Evolutionary conservation across 202 grass and related monocot species (phyloP).

Genomic region (Panicum virgatum): DNA sequence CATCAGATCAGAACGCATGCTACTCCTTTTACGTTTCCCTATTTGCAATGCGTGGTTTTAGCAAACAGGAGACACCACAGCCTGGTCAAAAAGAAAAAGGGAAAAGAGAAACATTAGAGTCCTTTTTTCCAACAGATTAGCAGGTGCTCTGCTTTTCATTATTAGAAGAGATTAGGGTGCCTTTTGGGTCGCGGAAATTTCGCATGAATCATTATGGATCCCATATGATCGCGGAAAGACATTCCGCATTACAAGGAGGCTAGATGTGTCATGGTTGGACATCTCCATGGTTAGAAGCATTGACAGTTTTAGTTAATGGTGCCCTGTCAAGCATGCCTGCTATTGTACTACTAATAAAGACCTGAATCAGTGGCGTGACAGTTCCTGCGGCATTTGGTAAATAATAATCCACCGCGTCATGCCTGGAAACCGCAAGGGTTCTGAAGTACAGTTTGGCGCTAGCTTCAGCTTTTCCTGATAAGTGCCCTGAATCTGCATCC

Average conservation of each 20-base stretch:
- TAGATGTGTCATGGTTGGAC: background rate
- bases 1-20: background rate
- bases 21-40: background rate
- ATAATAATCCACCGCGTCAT: too few species aligned
- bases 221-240: background rate
- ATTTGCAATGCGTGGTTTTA: background rate
- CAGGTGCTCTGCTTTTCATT: too few species aligned
- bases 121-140: too few species aligned
- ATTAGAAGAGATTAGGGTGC: background rate
- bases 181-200: background rate
- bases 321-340: background rate
- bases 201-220: background rate
- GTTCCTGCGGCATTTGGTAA: background rate
- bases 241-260: background rate
- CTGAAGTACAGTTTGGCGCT: background rate
- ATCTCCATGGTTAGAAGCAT: background rate
- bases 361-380: background rate
- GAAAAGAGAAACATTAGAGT: background rate
- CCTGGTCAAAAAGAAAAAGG: background rate
- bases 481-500: background rate
- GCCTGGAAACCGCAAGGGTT: background rate
- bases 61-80: background rate
- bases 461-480: background rate
- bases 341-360: too few species aligned
- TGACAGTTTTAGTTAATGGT: background rate